These are phyloP conservation scores for Triticum dicoccoides DNA, from an alignment of 176 grass and related monocot species.

Conservation along the genomic window DNA sequence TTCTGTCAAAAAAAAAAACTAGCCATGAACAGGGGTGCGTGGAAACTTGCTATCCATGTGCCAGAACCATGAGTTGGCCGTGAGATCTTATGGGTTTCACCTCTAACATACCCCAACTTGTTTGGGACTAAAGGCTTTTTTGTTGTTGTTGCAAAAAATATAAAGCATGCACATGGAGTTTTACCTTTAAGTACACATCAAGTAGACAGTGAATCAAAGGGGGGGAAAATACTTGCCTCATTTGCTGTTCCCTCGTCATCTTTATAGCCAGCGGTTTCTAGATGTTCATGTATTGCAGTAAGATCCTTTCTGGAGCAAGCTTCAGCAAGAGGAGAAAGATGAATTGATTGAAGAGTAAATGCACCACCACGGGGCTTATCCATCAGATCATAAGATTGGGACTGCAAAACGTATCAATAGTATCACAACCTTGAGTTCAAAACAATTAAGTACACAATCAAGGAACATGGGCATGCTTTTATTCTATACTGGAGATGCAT, in stretches of 20 bases:
- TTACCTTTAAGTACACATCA: background rate
- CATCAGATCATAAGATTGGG: slow-evolving; percentile 73
- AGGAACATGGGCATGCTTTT: slow-evolving; percentile 10
- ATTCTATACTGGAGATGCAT: background rate
- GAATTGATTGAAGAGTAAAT: slow-evolving; percentile 54
- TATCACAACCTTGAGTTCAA: background rate
- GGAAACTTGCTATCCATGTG: too few species aligned
- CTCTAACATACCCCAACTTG: too few species aligned
- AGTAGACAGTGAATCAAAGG: background rate
- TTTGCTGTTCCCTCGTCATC: slow-evolving; percentile 90
- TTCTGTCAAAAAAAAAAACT: too few species aligned
- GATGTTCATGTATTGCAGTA: slow-evolving; percentile 89
- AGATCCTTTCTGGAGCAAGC: slow-evolving; percentile 92
- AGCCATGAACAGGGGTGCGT: too few species aligned
- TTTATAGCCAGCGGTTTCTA: slow-evolving; percentile 78
- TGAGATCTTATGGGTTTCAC: too few species aligned
- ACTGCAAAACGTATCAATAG: slow-evolving; percentile 46
- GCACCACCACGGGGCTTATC: slow-evolving; percentile 54
- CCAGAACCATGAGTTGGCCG: too few species aligned
- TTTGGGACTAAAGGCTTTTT: too few species aligned
- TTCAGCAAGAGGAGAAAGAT: slow-evolving; percentile 82
- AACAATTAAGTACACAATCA: slow-evolving; percentile 1
- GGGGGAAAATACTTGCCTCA: slow-evolving; percentile 40
- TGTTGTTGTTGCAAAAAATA: background rate
- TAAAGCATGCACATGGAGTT: background rate